Evolutionary conservation across 2,329 filamentous ascomycete species (phyloP), one percentile per base, ranked within the genome.

Genomic region (Gnomoniopsis smithogilvyi): DNA sequence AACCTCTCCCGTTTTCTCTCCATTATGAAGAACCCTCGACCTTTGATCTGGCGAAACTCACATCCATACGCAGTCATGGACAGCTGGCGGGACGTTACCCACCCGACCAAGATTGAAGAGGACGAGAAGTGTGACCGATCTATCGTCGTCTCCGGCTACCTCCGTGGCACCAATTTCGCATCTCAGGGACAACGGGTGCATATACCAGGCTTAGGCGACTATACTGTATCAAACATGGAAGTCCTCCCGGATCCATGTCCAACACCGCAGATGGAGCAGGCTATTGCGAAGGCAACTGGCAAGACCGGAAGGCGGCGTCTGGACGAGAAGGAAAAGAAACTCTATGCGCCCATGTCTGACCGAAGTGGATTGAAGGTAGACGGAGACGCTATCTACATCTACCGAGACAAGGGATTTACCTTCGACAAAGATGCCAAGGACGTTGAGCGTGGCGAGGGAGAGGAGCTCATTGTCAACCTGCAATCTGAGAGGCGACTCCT

Each of bases 281-380:
- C 91, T 7, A 77, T 93, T 45, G 91, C 91, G 43, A 96, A 96
- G 70, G 85, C 86, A 2, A 87, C 88, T 0, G 94, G 94, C 3
- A 96, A 96, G 73, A 87, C 87, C 36, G 88, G 88, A 45, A 81
- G 92, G 64, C 86, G 88, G 68, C 83, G 93, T 58, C 77, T 99
- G 15, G 95, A 96, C 34, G 95, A 99, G 70, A 99, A 98, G 75
- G 94, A 99, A 70, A 97, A 97, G 76, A 86, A 96, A 67, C 78
- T 99, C 6, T 96, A 97, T 73, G 96, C 95, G 2, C 96, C 95
- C 36, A 98, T 99, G 94, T 96, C 93, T 26, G 95, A 99, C 74
- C 92, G 96, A 36, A 96, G 93, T 64, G 95, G 95, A 67, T 85
- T 99, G 14, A 87, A 98, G 70, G 94, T 99, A 54, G 95, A 99